Percentiles rank a stretch among this genome's conserved stretches.
phyloP scores from a whole-genome alignment of 768 basidiomycete genomes.

The Psilocybe subaeruginosa region DNA sequence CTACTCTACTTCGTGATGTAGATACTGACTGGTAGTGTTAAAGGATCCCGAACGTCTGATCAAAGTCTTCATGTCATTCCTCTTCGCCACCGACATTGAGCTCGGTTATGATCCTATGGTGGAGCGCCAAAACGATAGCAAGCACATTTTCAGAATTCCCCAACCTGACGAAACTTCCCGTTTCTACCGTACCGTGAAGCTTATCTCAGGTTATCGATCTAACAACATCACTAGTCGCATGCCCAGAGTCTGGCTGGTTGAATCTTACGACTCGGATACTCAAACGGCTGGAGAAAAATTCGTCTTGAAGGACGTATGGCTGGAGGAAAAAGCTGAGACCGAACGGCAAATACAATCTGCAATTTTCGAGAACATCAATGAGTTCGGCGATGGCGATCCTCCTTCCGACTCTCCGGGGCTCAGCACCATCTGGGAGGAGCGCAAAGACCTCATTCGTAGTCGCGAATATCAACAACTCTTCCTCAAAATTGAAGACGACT shows the following conservation, averaged over 20 bases:
- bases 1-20: background rate
- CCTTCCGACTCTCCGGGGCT: background rate
- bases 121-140: background rate
- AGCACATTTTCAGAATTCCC: slow-evolving; percentile 12
- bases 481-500: background rate
- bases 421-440: background rate
- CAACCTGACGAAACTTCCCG: background rate
- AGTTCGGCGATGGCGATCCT: background rate
- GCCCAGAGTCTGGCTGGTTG: slow-evolving; percentile 11
- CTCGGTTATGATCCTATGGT: slow-evolving; percentile 21
- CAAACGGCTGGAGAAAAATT: background rate
- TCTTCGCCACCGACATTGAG: slow-evolving; percentile 18
- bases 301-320: slow-evolving; percentile 24
- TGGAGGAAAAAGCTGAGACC: slow-evolving; percentile 8
- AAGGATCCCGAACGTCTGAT: slow-evolving; percentile 19
- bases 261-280: background rate
- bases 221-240: slow-evolving; percentile 15
- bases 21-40: background rate
- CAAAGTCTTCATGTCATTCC: slow-evolving; percentile 20
- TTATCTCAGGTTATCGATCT: slow-evolving; percentile 13
- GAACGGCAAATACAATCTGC: slow-evolving; percentile 17
- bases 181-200: slow-evolving; percentile 13
- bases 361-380: slow-evolving; percentile 11
- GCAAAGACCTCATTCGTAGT: background rate
- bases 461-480: background rate